Conservation (phyloP, 2,329 filamentous ascomycete species). For the Whalleya microplaca region DNA sequence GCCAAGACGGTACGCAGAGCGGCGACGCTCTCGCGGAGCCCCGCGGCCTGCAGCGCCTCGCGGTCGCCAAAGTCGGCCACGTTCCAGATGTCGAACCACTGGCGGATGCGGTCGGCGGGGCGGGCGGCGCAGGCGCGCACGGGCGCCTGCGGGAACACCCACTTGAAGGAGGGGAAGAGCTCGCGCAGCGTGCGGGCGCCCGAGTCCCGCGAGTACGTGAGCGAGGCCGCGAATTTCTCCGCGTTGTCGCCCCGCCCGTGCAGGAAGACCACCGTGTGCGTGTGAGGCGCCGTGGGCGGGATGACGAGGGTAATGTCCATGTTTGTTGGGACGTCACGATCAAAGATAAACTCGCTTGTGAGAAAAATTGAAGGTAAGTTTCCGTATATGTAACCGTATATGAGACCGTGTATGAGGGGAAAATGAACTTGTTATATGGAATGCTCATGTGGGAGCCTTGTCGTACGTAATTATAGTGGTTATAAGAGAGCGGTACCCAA, state of each 20-base stretch:
- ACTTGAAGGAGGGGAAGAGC: slow-evolving; percentile 49
- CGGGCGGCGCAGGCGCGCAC: slow-evolving; percentile 30
- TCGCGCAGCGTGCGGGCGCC: slow-evolving; percentile 39
- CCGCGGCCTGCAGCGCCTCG: slow-evolving; percentile 47
- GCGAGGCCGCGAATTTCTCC: slow-evolving; percentile 35
- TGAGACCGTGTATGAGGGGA: too few relatives aligned
- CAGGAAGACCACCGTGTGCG: slow-evolving; percentile 50
- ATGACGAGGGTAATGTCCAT: slow-evolving; percentile 12
- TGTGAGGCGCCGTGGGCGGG: slow-evolving; percentile 36
- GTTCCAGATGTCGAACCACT: slow-evolving; percentile 58
- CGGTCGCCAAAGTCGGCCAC: slow-evolving; percentile 41
- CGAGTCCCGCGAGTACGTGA: slow-evolving; percentile 39
- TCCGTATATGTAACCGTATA: too few relatives aligned
- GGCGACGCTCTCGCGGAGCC: slow-evolving; percentile 45
- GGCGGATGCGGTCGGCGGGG: slow-evolving; percentile 36
- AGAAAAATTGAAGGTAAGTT: neutral
- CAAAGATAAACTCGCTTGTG: too few relatives aligned
- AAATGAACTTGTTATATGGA: too few relatives aligned
- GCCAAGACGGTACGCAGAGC: slow-evolving; percentile 38
- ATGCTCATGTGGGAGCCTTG: too few relatives aligned
- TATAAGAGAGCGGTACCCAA: too few relatives aligned
- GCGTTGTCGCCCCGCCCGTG: slow-evolving; percentile 50
- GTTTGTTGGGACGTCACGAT: too few relatives aligned
- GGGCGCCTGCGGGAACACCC: slow-evolving; percentile 53
- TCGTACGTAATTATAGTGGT: too few relatives aligned